Evolutionary conservation across 192 early-diverging fungal species (phyloP), one percentile per base, ranked within the genome.

Genomic region (Linderina pennispora): DNA sequence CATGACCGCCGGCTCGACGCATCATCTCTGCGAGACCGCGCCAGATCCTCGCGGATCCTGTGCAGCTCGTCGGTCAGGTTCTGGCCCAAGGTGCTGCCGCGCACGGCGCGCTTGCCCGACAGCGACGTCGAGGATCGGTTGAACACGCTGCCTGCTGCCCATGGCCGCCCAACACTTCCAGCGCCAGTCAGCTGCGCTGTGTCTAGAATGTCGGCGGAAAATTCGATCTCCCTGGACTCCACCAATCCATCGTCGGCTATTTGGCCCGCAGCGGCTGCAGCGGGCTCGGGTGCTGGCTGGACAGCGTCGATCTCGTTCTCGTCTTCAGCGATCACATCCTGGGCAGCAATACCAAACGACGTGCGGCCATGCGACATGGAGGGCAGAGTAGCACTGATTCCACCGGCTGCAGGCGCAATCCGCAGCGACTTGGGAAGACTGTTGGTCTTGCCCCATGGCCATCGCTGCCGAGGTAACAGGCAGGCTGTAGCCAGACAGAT

Each of bases 11-110:
- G 58, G 23, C 41, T 52, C 7, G 48, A 16, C 46, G 42, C 48
- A 3, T 57, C 65, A 11, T 57, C 57, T 8, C 36, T 45, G 20
- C 54, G 58, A 16, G 51, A 48, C 15, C 55, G 67, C 19, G 67
- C 59, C 19, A 70, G 49, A 9, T 39, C 45, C 33, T 55, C 55
- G 8, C 67, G 59, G 7, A 70, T 26, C 20, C 40, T 22, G 28
- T 70, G 59, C 23, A 70, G 54, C 44, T 70, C 67, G 19, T 70
- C 67, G 3, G 67, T 62, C 20, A 70, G 67, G 51, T 70, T 53
- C 55, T 70, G 67, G n/a, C 67, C 67, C 15, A 70, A 48, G 23
- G 59, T 59, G 40, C 67, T 70, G 28, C 67, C 67, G 31, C 67
- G 67, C 40, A 53, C 37, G 3, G 55, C 45, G 16, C 43, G 51